phyloP scores from a whole-genome alignment of 805 yeast species.

The Cyberlindnera samutprakarnensis region DNA sequence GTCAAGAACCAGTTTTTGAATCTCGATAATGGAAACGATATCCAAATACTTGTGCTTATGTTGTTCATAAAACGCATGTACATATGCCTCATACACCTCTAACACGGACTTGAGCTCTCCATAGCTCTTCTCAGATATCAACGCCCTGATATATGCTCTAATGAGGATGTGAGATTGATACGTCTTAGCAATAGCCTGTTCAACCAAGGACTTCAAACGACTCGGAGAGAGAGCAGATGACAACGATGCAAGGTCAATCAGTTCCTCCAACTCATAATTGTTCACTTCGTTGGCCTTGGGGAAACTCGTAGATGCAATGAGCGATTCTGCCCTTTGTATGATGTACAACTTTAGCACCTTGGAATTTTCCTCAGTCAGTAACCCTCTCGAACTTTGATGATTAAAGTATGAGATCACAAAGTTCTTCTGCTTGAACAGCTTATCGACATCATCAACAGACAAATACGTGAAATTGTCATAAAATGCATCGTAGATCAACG shows the following conservation, averaged over 20 bases:
- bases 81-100: constrained; percentile 34
- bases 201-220: constrained; percentile 14
- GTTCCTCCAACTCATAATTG: constrained; percentile 24
- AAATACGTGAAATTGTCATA: neutral
- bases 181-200: constrained; percentile 33
- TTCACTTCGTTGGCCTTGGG: constrained; percentile 36
- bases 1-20: constrained; percentile 8
- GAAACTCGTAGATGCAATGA: constrained; percentile 26
- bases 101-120: constrained; percentile 27
- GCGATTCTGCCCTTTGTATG: constrained; percentile 4
- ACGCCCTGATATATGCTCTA: constrained; percentile 28
- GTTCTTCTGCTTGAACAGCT: constrained; percentile 10
- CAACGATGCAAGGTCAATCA: constrained; percentile 23
- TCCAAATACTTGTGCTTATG: constrained; percentile 30
- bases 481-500: constrained; percentile 7
- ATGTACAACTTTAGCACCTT: constrained; percentile 10
- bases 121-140: constrained; percentile 8
- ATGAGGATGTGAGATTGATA: constrained; percentile 35
- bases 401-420: constrained; percentile 12
- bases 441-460: constrained; percentile 2
- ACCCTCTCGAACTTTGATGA: neutral
- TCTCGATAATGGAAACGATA: constrained; percentile 23
- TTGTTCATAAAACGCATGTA: constrained; percentile 29
- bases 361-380: neutral
- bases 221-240: constrained; percentile 12